These are phyloP conservation scores for Hericium alpestre DNA, from an alignment of 768 basidiomycete genomes.

Conservation along the genomic window DNA sequence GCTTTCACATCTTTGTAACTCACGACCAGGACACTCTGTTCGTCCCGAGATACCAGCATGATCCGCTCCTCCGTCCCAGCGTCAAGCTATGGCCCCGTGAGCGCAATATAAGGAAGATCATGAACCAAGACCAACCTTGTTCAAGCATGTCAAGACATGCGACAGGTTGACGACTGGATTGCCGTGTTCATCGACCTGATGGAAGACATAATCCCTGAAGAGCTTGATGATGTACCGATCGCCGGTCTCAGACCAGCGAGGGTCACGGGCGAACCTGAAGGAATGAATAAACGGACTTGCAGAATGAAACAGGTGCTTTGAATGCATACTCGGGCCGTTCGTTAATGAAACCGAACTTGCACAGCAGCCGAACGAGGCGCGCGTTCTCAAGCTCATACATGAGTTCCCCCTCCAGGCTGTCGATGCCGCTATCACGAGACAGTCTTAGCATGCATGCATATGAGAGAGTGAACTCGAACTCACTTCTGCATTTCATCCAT, in stretches of 20 bases:
- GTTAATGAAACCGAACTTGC: conserved; percentile 97
- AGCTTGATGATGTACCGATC: conserved; percentile 97
- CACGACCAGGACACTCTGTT: conserved; percentile 91
- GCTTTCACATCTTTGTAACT: conserved; percentile 85
- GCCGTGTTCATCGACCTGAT: conserved; percentile 87
- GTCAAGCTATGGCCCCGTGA: conserved; percentile 56
- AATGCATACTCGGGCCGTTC: conserved; percentile 89
- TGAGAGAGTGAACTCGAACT: conserved; percentile 13
- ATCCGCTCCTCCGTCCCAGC: conserved; percentile 87
- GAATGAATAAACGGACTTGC: background rate
- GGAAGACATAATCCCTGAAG: conserved; percentile 97
- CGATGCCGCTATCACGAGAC: conserved; percentile 48
- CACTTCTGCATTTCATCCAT: conserved; percentile 78
- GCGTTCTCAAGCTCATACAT: conserved; percentile 90
- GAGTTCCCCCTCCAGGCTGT: conserved; percentile 75
- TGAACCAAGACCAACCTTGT: conserved; percentile 52
- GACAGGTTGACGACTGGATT: conserved; percentile 82
- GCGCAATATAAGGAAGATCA: background rate
- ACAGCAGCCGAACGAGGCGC: conserved; percentile 75
- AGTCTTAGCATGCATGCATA: background rate
- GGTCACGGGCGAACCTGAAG: conserved; percentile 84
- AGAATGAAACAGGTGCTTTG: background rate
- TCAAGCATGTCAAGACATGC: conserved; percentile 86
- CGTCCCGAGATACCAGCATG: conserved; percentile 91
- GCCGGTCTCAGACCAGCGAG: conserved; percentile 96